Percentiles rank a stretch among this genome's conserved stretches.
Evolutionary conservation across 2,329 filamentous ascomycete species (phyloP).

Genomic region (Ilyonectria mors-panacis): DNA sequence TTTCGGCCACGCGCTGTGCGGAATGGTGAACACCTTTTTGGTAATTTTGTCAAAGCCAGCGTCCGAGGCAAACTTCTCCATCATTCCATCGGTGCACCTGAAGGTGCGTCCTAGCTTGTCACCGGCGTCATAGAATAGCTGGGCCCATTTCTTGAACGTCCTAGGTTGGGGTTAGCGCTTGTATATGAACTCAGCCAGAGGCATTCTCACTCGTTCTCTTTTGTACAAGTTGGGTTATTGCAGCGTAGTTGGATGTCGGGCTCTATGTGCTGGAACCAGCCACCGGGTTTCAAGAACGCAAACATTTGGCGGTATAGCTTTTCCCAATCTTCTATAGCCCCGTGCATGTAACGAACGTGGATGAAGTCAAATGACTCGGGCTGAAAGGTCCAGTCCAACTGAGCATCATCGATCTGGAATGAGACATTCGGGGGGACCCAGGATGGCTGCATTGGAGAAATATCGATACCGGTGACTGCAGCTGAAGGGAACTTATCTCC

Average conservation of each 20-base stretch:
- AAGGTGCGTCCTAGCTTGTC: slow-evolving; percentile 35
- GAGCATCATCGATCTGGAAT: slow-evolving; percentile 32
- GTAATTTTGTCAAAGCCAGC: slow-evolving; percentile 28
- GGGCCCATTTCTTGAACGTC: slow-evolving; percentile 35
- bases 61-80: slow-evolving; percentile 21
- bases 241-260: slow-evolving; percentile 33
- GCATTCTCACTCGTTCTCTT: too few relatives aligned
- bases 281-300: slow-evolving; percentile 31
- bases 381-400: slow-evolving; percentile 31
- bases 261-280: slow-evolving; percentile 38
- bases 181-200: background rate
- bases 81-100: slow-evolving; percentile 29
- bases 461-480: slow-evolving; percentile 30
- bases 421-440: slow-evolving; percentile 29
- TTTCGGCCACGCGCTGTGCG: slow-evolving; percentile 32
- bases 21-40: slow-evolving; percentile 24
- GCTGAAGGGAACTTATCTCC: slow-evolving; percentile 33
- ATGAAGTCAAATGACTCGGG: slow-evolving; percentile 35
- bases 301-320: slow-evolving; percentile 36
- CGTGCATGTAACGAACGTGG: slow-evolving; percentile 37
- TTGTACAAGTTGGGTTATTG: slow-evolving; percentile 18
- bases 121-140: slow-evolving; percentile 36
- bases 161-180: slow-evolving; percentile 12
- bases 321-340: slow-evolving; percentile 32
- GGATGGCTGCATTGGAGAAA: slow-evolving; percentile 25